Conservation (phyloP, 805 yeast genomes). For the Yueomyces sinensis region DNA sequence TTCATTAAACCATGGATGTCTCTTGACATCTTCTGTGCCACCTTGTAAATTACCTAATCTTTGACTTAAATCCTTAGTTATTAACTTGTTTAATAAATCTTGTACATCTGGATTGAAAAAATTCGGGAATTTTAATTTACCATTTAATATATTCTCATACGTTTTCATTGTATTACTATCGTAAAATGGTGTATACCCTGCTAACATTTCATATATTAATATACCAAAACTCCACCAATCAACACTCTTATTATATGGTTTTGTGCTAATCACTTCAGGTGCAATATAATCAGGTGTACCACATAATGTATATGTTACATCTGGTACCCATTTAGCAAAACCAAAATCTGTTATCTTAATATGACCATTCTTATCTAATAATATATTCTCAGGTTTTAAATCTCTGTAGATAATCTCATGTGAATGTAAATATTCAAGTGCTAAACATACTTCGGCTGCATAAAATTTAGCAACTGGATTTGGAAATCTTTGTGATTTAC, state of each 20-base stretch:
- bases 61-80: constrained; percentile 69
- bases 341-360: constrained; percentile 87
- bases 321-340: constrained; percentile 80
- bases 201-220: constrained; percentile 81
- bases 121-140: constrained; percentile 63
- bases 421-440: constrained; percentile 73
- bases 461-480: constrained; percentile 91
- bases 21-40: constrained; percentile 74
- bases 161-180: constrained; percentile 89
- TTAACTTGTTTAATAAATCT: constrained; percentile 56
- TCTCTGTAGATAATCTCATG: constrained; percentile 81
- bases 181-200: constrained; percentile 90
- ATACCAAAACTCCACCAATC: constrained; percentile 98
- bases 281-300: constrained; percentile 95
- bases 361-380: constrained; percentile 77
- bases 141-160: constrained; percentile 74
- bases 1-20: constrained; percentile 82
- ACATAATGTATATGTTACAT: constrained; percentile 84
- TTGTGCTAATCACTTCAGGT: constrained; percentile 86
- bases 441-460: constrained; percentile 78
- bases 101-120: constrained; percentile 66
- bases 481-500: constrained; percentile 87
- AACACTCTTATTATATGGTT: constrained; percentile 85
- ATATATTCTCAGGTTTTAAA: constrained; percentile 79
- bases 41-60: constrained; percentile 75